A percentile compares a stretch with the other conserved stretches of the same genome.
Conservation (phyloP, 2,329 filamentous ascomycete species). For the Fusarium floridanum region DNA sequence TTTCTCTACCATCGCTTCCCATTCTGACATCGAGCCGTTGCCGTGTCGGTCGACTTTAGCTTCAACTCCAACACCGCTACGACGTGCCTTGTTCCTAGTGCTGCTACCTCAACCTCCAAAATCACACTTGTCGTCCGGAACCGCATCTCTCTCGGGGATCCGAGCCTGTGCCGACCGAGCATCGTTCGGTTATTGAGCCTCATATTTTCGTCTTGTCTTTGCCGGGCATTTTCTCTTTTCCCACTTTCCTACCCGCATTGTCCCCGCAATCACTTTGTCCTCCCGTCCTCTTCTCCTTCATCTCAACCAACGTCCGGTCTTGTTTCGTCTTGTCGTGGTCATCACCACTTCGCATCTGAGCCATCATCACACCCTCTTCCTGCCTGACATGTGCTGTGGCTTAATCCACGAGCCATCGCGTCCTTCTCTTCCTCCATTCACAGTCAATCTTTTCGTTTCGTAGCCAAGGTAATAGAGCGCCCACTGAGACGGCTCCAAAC, state of each 20-base stretch:
- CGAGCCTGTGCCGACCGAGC: conserved; percentile 33
- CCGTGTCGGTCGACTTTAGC: neutral
- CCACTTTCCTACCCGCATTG: neutral
- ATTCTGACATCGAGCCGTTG: conserved; percentile 7
- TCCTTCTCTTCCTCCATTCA: neutral
- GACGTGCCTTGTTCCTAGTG: conserved; percentile 9
- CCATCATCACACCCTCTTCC: conserved; percentile 4
- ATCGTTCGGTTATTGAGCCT: conserved; percentile 15
- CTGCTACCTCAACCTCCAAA: conserved; percentile 11
- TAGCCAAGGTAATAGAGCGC: conserved; percentile 23
- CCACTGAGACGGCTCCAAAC: neutral
- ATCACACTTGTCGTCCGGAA: conserved; percentile 11
- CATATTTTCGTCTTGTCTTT: conserved; percentile 18
- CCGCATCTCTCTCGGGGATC: conserved; percentile 30
- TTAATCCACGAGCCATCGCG: neutral
- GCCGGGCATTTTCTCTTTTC: conserved; percentile 1
- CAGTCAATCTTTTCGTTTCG: neutral
- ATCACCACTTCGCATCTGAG: neutral
- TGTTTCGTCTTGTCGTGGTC: neutral
- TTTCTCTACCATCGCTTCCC: neutral
- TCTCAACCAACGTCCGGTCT: neutral
- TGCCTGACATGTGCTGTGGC: neutral
- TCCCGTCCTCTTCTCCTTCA: neutral
- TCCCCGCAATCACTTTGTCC: neutral
- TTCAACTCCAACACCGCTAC: conserved; percentile 6